Base-by-base conservation (phyloP, 139 green algal species). In the Asterochloris sp. region DNA sequence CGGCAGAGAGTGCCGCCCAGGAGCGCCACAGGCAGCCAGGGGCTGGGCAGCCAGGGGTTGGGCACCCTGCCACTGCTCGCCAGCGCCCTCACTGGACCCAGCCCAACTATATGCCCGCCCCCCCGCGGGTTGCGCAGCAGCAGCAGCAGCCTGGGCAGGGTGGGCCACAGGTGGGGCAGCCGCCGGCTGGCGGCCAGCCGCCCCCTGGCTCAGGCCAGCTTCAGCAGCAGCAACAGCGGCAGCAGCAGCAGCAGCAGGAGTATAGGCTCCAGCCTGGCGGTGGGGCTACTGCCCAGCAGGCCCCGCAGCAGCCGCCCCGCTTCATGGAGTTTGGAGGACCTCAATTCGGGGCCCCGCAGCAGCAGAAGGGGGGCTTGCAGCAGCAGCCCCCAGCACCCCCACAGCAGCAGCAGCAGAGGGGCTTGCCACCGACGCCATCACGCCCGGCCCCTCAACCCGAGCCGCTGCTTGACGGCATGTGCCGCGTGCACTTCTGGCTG, bases 401-500 rank as follows among this genome's bases (percentile, higher is more conserved):
- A 76, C 24, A 76, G 69, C 69, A 76, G 69, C 69, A 54, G 69
- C 69, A 54, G 69, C 69, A 76, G n/a, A 29, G 38, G 38, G 38
- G 38, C 38, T 54, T 54, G 38, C 38, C 38, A 6, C 38, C 38
- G 4, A 54, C 38, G 38, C 38, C 38, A 54, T 54, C 38, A 47
- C 76, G 29, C 17, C 76, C 47, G 23, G 14, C 38, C 0, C 15
- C 23, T 21, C 4, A 2, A 38, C 76, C 13, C 76, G 38, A 80
- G 60, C 24, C 1, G 66, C 66, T 71, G 60, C 76, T 68, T 61
- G 67, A n/a, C 76, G 76, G 23, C 76, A 80, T 69, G 54, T 62
- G 73, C 15, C 29, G 11, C 11, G 82, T 81, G 23, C 74, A 76
- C 23, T 92, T 92, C 75, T 89, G 80, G 77, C 76, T 90, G 23